These are phyloP conservation scores for Naganishia onofrii DNA, from an alignment of 768 basidiomycete species.

Conservation along the genomic window DNA sequence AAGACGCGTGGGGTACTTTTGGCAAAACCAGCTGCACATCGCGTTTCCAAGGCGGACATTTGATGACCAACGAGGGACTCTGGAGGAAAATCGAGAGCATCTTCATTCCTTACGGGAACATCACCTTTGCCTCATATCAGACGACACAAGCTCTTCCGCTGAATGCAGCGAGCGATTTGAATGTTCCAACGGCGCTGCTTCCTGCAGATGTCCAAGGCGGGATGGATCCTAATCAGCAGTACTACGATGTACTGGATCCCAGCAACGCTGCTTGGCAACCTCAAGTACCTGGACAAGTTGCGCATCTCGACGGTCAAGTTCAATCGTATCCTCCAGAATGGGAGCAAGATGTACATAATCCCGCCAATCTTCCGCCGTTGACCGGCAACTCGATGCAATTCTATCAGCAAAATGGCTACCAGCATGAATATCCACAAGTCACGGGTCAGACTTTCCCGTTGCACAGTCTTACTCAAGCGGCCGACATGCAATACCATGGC, in stretches of 20 bases:
- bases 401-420: constrained; percentile 15
- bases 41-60: constrained; percentile 48
- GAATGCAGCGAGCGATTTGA: not conserved
- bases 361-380: constrained; percentile 2
- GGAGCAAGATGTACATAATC: constrained; percentile 6
- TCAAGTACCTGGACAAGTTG: not conserved
- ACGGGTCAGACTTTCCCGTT: constrained; percentile 4
- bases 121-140: constrained; percentile 50
- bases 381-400: constrained; percentile 18
- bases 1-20: constrained; percentile 37
- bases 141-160: constrained; percentile 36
- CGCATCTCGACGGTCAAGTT: constrained; percentile 14
- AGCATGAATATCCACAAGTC: constrained; percentile 7
- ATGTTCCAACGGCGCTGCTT: constrained; percentile 1
- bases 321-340: constrained; percentile 15
- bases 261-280: constrained; percentile 8
- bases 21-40: constrained; percentile 49
- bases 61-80: constrained; percentile 47
- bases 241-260: constrained; percentile 20
- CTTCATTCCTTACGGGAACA: constrained; percentile 50
- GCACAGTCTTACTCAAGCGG: constrained; percentile 18
- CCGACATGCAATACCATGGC: constrained; percentile 20
- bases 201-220: constrained; percentile 10
- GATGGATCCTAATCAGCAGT: not conserved
- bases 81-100: constrained; percentile 47